These are phyloP conservation scores for Crithidia bombi DNA, from an alignment of 208 protist species.

Conservation along the genomic window DNA sequence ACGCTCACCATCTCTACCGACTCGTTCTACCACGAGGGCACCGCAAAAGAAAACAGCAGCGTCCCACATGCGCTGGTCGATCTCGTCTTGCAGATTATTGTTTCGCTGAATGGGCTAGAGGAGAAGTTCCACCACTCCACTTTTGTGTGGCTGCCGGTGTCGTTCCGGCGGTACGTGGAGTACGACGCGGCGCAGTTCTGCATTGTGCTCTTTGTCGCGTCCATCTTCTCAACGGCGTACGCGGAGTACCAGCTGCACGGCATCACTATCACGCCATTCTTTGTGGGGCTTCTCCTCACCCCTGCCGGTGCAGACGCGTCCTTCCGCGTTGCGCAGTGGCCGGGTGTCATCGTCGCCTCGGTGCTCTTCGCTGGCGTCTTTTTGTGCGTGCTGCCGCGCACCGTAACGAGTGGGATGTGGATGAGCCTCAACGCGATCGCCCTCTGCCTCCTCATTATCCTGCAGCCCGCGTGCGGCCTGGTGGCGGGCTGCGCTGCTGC, in stretches of 20 bases:
- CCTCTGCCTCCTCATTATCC: slow-evolving; percentile 56
- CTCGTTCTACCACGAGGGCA: not conserved
- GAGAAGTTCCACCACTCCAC: slow-evolving; percentile 76
- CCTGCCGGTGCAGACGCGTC: slow-evolving; percentile 20
- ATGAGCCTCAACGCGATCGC: slow-evolving; percentile 58
- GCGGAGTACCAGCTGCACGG: slow-evolving; percentile 57
- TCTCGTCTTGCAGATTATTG: slow-evolving; percentile 39
- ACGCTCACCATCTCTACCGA: slow-evolving; percentile 55
- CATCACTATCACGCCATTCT: slow-evolving; percentile 45
- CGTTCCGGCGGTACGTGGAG: slow-evolving; percentile 44
- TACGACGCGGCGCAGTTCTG: slow-evolving; percentile 72
- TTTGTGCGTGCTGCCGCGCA: slow-evolving; percentile 9
- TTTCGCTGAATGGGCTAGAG: slow-evolving; percentile 65
- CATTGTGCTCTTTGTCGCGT: slow-evolving; percentile 55
- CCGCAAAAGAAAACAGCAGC: not conserved
- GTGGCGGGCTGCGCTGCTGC: slow-evolving; percentile 53
- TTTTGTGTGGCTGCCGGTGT: slow-evolving; percentile 64
- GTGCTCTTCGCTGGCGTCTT: slow-evolving; percentile 14
- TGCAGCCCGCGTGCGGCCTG: slow-evolving; percentile 58
- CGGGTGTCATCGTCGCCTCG: slow-evolving; percentile 24
- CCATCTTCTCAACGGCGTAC: slow-evolving; percentile 62
- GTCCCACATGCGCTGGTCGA: slow-evolving; percentile 11
- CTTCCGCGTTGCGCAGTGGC: slow-evolving; percentile 29
- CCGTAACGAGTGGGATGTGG: slow-evolving; percentile 37
- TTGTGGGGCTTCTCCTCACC: slow-evolving; percentile 33